A percentile compares a stretch with the other conserved stretches of the same genome.
These are phyloP conservation scores for Arachnopeziza araneosa DNA, from an alignment of 2,329 filamentous ascomycete species.

Conservation along the genomic window DNA sequence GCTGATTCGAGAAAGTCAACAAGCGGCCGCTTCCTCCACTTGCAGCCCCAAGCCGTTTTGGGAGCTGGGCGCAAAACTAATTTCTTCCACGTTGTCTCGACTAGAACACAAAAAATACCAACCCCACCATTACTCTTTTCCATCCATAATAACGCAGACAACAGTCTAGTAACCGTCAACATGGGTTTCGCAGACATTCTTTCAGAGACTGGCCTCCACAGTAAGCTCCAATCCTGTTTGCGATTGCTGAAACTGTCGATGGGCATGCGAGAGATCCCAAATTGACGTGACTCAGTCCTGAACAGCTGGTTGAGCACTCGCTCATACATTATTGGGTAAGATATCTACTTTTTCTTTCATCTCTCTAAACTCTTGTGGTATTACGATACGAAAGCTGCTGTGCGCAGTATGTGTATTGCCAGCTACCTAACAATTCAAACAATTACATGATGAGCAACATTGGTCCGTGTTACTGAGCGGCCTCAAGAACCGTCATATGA, in stretches of 20 bases:
- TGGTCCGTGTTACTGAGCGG: conserved; percentile 96
- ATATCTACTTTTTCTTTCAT: conserved; percentile 24
- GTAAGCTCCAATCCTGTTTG: conserved; percentile 34
- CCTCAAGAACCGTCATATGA: conserved; percentile 86
- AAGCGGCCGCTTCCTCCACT: not conserved
- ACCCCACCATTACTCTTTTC: conserved; percentile 8
- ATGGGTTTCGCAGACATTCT: conserved; percentile 69
- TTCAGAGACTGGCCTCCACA: conserved; percentile 57
- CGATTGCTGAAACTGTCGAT: not conserved
- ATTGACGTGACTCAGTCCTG: conserved; percentile 48
- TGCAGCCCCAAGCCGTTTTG: not conserved
- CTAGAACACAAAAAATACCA: conserved; percentile 5
- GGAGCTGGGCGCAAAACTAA: not conserved
- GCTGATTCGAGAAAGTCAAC: not conserved
- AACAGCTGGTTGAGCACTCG: conserved; percentile 70
- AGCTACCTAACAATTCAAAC: conserved; percentile 8
- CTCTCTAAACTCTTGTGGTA: conserved; percentile 14
- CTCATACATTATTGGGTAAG: conserved; percentile 81
- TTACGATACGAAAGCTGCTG: conserved; percentile 6
- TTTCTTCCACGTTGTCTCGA: not conserved
- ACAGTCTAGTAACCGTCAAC: conserved; percentile 12
- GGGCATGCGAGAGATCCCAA: conserved; percentile 4
- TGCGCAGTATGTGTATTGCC: not conserved
- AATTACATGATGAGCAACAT: conserved; percentile 72
- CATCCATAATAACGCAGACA: not conserved